A percentile compares a stretch with the other conserved stretches of the same genome.
Conservation (phyloP, 2,329 filamentous ascomycete species). For the Cylindrodendrum hubeiense region DNA sequence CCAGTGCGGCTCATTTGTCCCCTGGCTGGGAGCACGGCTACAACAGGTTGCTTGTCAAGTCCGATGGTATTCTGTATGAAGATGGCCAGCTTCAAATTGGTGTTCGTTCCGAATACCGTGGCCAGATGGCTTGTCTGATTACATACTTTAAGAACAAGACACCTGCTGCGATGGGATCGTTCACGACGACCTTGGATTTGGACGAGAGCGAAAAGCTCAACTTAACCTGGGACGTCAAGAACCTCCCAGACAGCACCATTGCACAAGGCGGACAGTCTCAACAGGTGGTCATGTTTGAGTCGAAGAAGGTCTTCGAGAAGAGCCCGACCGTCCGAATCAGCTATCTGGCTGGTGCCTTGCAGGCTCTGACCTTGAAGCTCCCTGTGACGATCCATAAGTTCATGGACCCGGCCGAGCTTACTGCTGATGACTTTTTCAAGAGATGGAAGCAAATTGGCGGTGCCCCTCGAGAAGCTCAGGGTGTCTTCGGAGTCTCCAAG, state of each 20-base stretch:
- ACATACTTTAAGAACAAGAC: slow-evolving; percentile 97
- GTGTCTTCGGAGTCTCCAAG: slow-evolving; percentile 79
- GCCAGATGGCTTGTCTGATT: slow-evolving; percentile 95
- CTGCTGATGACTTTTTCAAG: slow-evolving; percentile 97
- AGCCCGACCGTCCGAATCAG: slow-evolving; percentile 93
- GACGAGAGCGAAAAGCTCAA: slow-evolving; percentile 73
- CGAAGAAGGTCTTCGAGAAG: slow-evolving; percentile 83
- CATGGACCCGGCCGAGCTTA: slow-evolving; percentile 91
- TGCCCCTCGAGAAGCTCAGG: slow-evolving; percentile 86
- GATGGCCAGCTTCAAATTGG: slow-evolving; percentile 95
- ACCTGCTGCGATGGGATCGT: slow-evolving; percentile 84
- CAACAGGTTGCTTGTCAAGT: slow-evolving; percentile 81
- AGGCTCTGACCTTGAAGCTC: slow-evolving; percentile 91
- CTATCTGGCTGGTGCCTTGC: slow-evolving; percentile 92
- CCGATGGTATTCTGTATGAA: slow-evolving; percentile 93
- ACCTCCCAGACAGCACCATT: slow-evolving; percentile 86
- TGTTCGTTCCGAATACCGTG: slow-evolving; percentile 91
- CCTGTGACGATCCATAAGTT: slow-evolving; percentile 94
- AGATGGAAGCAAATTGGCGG: slow-evolving; percentile 99
- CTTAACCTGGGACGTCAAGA: slow-evolving; percentile 88
- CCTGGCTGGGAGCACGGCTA: slow-evolving; percentile 96
- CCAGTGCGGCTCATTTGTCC: slow-evolving; percentile 90
- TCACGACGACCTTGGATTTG: slow-evolving; percentile 93
- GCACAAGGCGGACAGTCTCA: slow-evolving; percentile 82
- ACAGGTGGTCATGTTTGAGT: slow-evolving; percentile 95